Base-by-base conservation (phyloP, 345 rosid genomes). In the Draba incana region DNA sequence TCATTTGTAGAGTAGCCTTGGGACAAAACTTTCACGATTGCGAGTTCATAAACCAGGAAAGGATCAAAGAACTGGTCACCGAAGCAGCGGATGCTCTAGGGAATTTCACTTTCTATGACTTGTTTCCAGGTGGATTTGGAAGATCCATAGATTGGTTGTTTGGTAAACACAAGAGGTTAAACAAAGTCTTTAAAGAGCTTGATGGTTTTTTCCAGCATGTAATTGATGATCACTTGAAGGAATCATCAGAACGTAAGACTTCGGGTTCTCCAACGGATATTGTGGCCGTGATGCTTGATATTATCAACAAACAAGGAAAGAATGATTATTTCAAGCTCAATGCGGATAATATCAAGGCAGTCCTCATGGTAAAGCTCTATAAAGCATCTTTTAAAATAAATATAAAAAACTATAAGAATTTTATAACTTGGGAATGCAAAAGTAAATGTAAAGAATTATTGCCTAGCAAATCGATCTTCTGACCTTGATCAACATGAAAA, bases 161-260 rank as follows among this genome's bases (percentile, higher is more conserved):
- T 1, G 82, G 81, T 2, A 9, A 54, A 47, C 10, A 35, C 6
- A 20, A 45, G 28, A 74, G 68, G 4, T 46, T 86, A 0, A 74
- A 71, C 23, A 77, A 75, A 8, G 66, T 15, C 43, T 84, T 73
- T 60, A 28, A 44, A 2, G 77, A 80, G 14, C 55, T 80, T 43
- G 86, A 88, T 64, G 30, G 0, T 1, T 77, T 84, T 66, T 85
- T 64, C 9, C 72, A 81, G n/a, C 50, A 68, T 23, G 69, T 78
- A 16, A 82, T 88, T 10, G 79, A 76, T n/a, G 80, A 85, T 5
- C 86, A 88, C 58, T 78, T 81, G 45, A 57, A 72, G 69, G 41
- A 15, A 12, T n/a, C 77, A 73, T 16, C 28, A 16, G 3, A 15
- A 68, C 12, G 16, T 2, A 12, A 68, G 42, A 41, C 1, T 46